phyloP scores from a whole-genome alignment of 2,329 filamentous ascomycete species.

The Tolypocladium pustulatum region DNA sequence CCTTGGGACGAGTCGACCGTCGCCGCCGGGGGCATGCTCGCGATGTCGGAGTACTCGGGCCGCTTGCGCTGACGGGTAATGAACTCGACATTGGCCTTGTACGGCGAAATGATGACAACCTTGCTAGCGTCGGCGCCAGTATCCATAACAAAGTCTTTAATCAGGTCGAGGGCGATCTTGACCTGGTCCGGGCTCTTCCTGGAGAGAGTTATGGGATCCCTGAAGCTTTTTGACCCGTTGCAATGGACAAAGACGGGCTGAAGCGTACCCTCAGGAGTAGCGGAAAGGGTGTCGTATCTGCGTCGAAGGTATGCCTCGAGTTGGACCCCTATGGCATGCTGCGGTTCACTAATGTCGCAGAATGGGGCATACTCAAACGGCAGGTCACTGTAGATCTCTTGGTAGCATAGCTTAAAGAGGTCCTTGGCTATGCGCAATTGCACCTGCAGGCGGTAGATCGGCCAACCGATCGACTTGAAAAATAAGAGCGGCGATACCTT shows the following conservation, averaged over 20 bases:
- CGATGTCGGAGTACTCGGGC: conserved; percentile 4
- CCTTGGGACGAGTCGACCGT: conserved; percentile 13
- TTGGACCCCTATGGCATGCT: not conserved
- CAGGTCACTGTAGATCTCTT: conserved; percentile 4
- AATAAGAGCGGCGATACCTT: not conserved
- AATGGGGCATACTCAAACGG: not conserved
- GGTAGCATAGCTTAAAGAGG: conserved; percentile 10
- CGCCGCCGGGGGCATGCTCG: conserved; percentile 1
- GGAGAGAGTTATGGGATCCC: not conserved
- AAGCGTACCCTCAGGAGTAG: conserved; percentile 1
- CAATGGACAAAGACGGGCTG: conserved; percentile 11
- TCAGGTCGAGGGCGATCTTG: not conserved
- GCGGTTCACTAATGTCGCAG: not conserved
- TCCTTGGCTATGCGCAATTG: conserved; percentile 12
- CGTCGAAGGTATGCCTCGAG: not conserved
- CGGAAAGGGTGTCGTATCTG: not conserved
- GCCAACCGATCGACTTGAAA: not conserved
- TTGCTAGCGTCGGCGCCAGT: not conserved
- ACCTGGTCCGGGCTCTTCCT: conserved; percentile 7
- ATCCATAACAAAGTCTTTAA: not conserved
- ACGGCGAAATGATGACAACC: conserved; percentile 8
- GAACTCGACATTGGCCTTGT: conserved; percentile 7
- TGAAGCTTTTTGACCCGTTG: not conserved
- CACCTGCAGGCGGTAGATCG: not conserved
- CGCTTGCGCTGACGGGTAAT: conserved; percentile 3